Evolutionary conservation across 176 grass and related monocot species (phyloP), one percentile per base, ranked within the genome.

Genomic region (Musa itinerans): DNA sequence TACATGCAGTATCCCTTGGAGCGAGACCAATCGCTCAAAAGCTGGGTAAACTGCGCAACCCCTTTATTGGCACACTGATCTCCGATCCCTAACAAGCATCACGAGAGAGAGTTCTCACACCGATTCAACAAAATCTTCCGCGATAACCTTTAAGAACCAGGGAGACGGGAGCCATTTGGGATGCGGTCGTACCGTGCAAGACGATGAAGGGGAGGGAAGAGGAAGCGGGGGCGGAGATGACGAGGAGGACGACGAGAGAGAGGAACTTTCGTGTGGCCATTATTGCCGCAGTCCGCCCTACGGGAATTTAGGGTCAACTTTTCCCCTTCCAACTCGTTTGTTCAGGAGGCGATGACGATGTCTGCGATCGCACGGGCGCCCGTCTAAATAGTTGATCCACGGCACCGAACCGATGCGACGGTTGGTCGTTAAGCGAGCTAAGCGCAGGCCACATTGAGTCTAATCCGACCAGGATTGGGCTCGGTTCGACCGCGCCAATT

Each of bases 31-130:
- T 84, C 66, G 76, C 74, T 81, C 14, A 96, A 85, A 74, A 83
- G 62, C 10, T 90, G 81, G 17, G 89, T 92, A 79, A 92, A 92
- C 74, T 90, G 82, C 34, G 87, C 13, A 57, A 96, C 71, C 65
- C 87, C 93, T 54, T 85, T 72, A 74, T 90, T 96, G 58, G 79
- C 78, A 74, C 93, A 97, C 83, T 93, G 90, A 83, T 97, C 93
- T 25, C 88, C 87, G 59, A 94, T 90, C 57, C 91, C 91, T 94
- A 79, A 58, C 21, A 55, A 80, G 13, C 34, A 17, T 9, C 27
- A 51, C 10, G 0, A n/a, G 26, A 63, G 21, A 11, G 4, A 62
- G 22, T 16, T 23, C 22, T 21, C 22, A 26, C 17, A 6, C 9
- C 19, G 22, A 29, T 1, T 20, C 22, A 53, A 4, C 17, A 15